Conservation (phyloP, 768 basidiomycete species). For the Termitomyces heimii region DNA sequence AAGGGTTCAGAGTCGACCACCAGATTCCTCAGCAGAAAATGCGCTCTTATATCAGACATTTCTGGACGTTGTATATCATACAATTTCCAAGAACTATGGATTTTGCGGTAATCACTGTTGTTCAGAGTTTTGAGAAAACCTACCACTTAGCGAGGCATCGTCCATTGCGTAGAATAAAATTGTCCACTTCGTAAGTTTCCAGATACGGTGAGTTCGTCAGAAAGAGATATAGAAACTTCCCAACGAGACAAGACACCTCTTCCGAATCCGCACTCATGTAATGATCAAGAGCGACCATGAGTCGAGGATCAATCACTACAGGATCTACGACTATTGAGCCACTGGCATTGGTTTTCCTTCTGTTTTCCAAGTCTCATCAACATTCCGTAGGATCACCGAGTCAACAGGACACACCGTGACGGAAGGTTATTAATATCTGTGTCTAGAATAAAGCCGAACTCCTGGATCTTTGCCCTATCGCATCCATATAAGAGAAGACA, state of each 20-base stretch:
- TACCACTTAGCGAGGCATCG: constrained; percentile 56
- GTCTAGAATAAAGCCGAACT: constrained; percentile 39
- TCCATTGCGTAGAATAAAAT: constrained; percentile 64
- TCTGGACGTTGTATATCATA: constrained; percentile 56
- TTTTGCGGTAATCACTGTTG: not conserved
- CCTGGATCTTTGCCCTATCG: constrained; percentile 40
- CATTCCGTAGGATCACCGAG: not conserved
- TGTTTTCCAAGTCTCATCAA: constrained; percentile 15
- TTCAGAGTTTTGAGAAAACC: constrained; percentile 5
- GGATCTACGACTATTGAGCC: constrained; percentile 44
- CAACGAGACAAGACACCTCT: constrained; percentile 45
- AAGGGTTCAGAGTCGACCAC: constrained; percentile 63
- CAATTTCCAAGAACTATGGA: constrained; percentile 56
- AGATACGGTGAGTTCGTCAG: constrained; percentile 53
- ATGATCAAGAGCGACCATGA: constrained; percentile 46
- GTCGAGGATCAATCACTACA: constrained; percentile 50
- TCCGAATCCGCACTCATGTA: constrained; percentile 46
- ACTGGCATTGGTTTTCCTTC: constrained; percentile 42
- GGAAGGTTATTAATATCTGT: constrained; percentile 46
- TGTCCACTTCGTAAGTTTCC: constrained; percentile 65
- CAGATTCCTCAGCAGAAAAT: constrained; percentile 52
- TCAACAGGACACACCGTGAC: constrained; percentile 40
- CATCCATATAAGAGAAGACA: constrained; percentile 67
- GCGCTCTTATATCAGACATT: constrained; percentile 47
- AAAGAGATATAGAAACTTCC: constrained; percentile 60